Base-by-base conservation (phyloP, 129 eudicot species). In the Mikania micrantha region DNA sequence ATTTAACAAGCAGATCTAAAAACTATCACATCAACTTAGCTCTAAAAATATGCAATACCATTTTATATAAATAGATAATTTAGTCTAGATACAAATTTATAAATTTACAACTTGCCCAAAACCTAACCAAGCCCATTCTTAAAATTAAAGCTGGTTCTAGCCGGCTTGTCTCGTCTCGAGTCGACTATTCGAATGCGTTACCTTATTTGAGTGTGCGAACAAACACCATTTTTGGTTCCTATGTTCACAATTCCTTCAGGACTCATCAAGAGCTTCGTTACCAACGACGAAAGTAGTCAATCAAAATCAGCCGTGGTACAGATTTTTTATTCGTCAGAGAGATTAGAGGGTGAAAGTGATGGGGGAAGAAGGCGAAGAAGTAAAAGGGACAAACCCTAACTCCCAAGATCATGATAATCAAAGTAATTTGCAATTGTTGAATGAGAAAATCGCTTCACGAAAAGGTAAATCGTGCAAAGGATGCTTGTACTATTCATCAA, bases 401-500 rank as follows among this genome's bases (percentile, higher is more conserved):
- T 47, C 75, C 54, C 68, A 53, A 65, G 35, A 44, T 69, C 22
- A 49, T 31, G 60, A 72, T n/a, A 47, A 71, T 29, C 41, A 53
- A 8, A 79, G 22, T 5, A 69, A 73, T 59, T 22, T 53, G 13
- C 65, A 61, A 7, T 67, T 44, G 2, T 27, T 76, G 64, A 76
- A 76, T 13, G 79, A 73, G 31, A 69, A 67, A 62, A 44, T 12
- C 10, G 72, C 61, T 50, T 32, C 61, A 4, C 77, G 72, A 59
- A 83, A 77, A 76, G 93, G 85, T 0, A 94, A 81, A 74, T 82
- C 99, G 8, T 94, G 95, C 69, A 89, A 86, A 74, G 99, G 99
- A 38, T 84, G 90, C 44, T 73, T 94, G 6, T 94, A 89, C 67
- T 94, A 82, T 61, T 89, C 99, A 11, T 89, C 96, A 8, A 63